A percentile compares a stretch with the other conserved stretches of the same genome.
phyloP scores from a whole-genome alignment of 257 asterid species.

The Nicotiana noctiflora region DNA sequence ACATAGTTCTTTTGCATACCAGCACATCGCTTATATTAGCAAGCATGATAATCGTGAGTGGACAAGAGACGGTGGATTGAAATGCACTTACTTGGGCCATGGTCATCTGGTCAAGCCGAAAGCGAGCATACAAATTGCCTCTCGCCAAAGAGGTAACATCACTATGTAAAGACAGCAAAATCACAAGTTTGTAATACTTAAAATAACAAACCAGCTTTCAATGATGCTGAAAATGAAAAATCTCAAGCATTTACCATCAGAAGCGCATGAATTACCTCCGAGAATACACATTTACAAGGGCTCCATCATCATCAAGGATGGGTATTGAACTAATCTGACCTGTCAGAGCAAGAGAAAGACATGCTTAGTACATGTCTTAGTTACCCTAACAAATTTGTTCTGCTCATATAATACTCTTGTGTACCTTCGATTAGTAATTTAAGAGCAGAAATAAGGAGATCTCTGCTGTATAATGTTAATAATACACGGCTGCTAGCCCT shows the following conservation, averaged over 20 bases:
- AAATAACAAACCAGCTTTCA: not conserved
- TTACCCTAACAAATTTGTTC: not conserved
- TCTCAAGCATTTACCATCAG: not conserved
- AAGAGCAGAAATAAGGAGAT: constrained; percentile 45
- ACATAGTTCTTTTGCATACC: not conserved
- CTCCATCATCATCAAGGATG: constrained; percentile 40
- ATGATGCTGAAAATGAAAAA: constrained; percentile 9
- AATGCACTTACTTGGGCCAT: constrained; percentile 44
- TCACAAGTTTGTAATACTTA: not conserved
- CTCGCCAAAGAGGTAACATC: constrained; percentile 60
- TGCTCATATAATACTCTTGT: not conserved
- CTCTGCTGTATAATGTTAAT: constrained; percentile 33
- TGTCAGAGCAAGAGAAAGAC: constrained; percentile 24
- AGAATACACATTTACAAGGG: constrained; percentile 43
- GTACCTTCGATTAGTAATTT: constrained; percentile 55
- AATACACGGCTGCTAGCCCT: constrained; percentile 26
- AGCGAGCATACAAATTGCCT: constrained; percentile 37
- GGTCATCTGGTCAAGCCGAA: constrained; percentile 45
- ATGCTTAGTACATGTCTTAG: not conserved
- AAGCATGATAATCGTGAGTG: not conserved
- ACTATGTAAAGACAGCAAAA: constrained; percentile 27
- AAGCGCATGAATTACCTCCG: constrained; percentile 39
- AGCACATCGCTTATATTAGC: not conserved
- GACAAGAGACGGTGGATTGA: not conserved
- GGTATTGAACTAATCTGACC: constrained; percentile 65